A percentile compares a stretch with the other conserved stretches of the same genome.
These are phyloP conservation scores for Tylopilus plumbeoviolaceoides DNA, from an alignment of 768 basidiomycete genomes.

Conservation along the genomic window DNA sequence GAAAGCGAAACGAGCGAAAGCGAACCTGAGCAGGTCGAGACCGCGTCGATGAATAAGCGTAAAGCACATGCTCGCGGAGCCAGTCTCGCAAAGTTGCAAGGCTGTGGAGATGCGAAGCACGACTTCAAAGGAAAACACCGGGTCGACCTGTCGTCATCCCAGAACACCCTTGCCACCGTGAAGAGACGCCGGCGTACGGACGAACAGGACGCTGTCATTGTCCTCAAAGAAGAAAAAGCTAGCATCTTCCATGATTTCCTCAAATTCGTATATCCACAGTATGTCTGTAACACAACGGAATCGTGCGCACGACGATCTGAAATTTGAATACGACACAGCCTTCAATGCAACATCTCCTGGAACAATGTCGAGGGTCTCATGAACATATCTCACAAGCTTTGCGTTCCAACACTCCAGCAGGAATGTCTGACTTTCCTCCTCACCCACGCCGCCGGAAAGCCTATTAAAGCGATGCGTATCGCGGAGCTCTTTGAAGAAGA, in stretches of 20 bases:
- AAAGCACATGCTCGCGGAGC: conserved; percentile 42
- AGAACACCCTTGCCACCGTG: conserved; percentile 37
- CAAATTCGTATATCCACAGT: conserved; percentile 93
- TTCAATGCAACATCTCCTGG: conserved; percentile 93
- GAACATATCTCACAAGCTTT: conserved; percentile 88
- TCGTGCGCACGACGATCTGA: background rate
- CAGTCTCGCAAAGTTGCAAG: conserved; percentile 62
- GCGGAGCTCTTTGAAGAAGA: conserved; percentile 90
- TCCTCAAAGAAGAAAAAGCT: conserved; percentile 88
- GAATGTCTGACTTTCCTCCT: conserved; percentile 86
- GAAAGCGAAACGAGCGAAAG: conserved; percentile 35
- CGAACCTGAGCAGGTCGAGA: conserved; percentile 28
- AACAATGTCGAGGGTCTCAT: conserved; percentile 90
- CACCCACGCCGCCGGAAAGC: conserved; percentile 87
- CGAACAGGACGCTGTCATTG: conserved; percentile 77
- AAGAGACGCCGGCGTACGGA: conserved; percentile 40
- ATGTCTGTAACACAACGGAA: conserved; percentile 25
- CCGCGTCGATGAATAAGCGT: conserved; percentile 17
- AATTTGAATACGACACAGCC: conserved; percentile 35
- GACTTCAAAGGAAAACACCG: conserved; percentile 24
- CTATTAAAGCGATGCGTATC: conserved; percentile 89
- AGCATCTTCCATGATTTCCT: conserved; percentile 90
- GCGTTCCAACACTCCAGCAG: conserved; percentile 73
- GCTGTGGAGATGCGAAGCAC: conserved; percentile 23
- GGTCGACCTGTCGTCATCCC: conserved; percentile 14